These are phyloP conservation scores for Adansonia grandidieri DNA, from an alignment of 441 rosid genomes.

Conservation along the genomic window DNA sequence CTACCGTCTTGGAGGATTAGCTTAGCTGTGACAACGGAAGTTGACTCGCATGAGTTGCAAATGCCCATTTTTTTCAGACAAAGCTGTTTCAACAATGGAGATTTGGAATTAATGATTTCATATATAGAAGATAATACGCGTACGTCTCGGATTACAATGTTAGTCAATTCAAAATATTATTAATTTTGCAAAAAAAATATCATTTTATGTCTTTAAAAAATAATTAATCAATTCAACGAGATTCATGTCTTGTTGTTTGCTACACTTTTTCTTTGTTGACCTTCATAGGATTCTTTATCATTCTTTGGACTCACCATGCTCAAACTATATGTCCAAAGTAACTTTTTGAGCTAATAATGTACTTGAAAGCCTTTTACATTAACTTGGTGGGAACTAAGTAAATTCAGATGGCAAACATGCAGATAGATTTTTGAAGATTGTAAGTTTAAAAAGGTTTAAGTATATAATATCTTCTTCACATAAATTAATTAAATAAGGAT, in stretches of 20 bases:
- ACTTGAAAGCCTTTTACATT: no score
- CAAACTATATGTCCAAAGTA: not conserved
- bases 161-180: not conserved
- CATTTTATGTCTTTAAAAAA: not conserved
- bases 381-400: no score
- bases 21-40: conserved; percentile 38
- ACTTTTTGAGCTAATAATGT: no score
- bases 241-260: not conserved
- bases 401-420: no score
- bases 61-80: conserved; percentile 32
- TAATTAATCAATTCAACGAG: not conserved
- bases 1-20: conserved; percentile 45
- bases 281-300: not conserved
- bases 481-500: no score
- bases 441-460: no score
- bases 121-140: not conserved
- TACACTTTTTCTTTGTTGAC: not conserved
- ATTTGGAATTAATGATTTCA: not conserved
- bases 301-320: not conserved
- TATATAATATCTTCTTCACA: no score
- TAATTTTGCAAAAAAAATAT: not conserved
- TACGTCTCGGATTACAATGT: not conserved
- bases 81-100: not conserved
- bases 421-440: no score
- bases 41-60: conserved; percentile 38